Evolutionary conservation across 2,329 filamentous ascomycete genomes (phyloP).

Genomic region (Penicillium sp.): DNA sequence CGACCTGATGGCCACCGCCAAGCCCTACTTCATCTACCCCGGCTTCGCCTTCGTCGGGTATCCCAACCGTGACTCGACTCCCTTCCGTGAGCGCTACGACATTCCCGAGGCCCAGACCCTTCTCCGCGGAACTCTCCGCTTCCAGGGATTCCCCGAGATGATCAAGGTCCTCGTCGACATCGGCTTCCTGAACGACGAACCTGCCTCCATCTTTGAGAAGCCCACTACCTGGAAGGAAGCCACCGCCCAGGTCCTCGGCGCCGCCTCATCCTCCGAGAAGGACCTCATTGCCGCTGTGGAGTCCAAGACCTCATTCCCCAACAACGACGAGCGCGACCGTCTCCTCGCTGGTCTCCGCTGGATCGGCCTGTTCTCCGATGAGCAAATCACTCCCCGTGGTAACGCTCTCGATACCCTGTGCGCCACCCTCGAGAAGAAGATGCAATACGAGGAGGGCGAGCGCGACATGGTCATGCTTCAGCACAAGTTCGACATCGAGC

Average conservation of each 20-base stretch:
- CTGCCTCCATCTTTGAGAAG: slow-evolving; percentile 63
- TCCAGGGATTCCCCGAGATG: slow-evolving; percentile 87
- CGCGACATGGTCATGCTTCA: slow-evolving; percentile 73
- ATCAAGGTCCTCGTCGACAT: slow-evolving; percentile 84
- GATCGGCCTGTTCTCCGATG: slow-evolving; percentile 65
- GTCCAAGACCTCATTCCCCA: slow-evolving; percentile 70
- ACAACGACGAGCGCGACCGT: slow-evolving; percentile 65
- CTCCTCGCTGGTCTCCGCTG: slow-evolving; percentile 71
- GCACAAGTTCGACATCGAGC: slow-evolving; percentile 72
- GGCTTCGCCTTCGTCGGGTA: slow-evolving; percentile 89
- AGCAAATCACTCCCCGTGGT: slow-evolving; percentile 66
- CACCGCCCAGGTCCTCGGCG: slow-evolving; percentile 71
- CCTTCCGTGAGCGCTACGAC: slow-evolving; percentile 82
- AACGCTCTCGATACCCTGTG: slow-evolving; percentile 91
- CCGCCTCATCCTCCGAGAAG: slow-evolving; percentile 61
- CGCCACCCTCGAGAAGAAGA: slow-evolving; percentile 84
- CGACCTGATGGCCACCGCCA: slow-evolving; percentile 81
- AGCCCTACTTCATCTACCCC: slow-evolving; percentile 88
- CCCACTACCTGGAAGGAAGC: slow-evolving; percentile 80
- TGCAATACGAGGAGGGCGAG: slow-evolving; percentile 80
- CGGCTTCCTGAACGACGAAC: slow-evolving; percentile 77
- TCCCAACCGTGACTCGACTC: slow-evolving; percentile 85
- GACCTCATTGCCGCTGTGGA: slow-evolving; percentile 72
- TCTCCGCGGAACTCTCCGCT: slow-evolving; percentile 79
- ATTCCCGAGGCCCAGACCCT: slow-evolving; percentile 91